These are phyloP conservation scores for Coix lacrymajobi DNA, from an alignment of 176 grass and related monocot genomes.

Conservation along the genomic window DNA sequence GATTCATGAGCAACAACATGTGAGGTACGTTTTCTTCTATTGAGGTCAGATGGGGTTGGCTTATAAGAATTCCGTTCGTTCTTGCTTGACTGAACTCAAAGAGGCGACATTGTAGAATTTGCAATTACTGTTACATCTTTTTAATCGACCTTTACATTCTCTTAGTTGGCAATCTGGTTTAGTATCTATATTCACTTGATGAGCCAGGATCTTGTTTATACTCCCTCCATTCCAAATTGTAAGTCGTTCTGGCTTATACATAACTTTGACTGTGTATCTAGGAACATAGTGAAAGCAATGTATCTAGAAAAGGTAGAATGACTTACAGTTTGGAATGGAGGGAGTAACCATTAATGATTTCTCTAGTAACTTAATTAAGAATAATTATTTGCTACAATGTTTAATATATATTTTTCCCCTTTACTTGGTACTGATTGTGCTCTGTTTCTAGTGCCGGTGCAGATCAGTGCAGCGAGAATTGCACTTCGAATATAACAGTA, in stretches of 20 bases:
- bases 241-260: not conserved
- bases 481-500: constrained; percentile 11
- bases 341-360: not conserved
- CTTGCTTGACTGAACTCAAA: constrained; percentile 8
- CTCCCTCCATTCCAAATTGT: not conserved
- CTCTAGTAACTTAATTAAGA: not conserved
- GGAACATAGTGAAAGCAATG: not conserved
- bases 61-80: not conserved
- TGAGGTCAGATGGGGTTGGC: not conserved
- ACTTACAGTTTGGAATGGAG: not conserved
- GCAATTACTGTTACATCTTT: no score
- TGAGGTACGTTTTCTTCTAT: constrained; percentile 37
- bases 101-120: not conserved
- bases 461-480: constrained; percentile 31
- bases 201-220: constrained; percentile 1
- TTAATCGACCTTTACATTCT: no score
- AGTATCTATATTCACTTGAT: not conserved
- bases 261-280: not conserved
- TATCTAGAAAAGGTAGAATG: not conserved
- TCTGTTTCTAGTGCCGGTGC: constrained; percentile 35
- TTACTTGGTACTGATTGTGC: constrained; percentile 22
- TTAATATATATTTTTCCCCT: not conserved
- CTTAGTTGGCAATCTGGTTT: constrained; percentile 13
- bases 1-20: constrained; percentile 12
- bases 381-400: not conserved